These are phyloP conservation scores for Favolaschia claudopus DNA, from an alignment of 768 basidiomycete genomes.

Conservation along the genomic window DNA sequence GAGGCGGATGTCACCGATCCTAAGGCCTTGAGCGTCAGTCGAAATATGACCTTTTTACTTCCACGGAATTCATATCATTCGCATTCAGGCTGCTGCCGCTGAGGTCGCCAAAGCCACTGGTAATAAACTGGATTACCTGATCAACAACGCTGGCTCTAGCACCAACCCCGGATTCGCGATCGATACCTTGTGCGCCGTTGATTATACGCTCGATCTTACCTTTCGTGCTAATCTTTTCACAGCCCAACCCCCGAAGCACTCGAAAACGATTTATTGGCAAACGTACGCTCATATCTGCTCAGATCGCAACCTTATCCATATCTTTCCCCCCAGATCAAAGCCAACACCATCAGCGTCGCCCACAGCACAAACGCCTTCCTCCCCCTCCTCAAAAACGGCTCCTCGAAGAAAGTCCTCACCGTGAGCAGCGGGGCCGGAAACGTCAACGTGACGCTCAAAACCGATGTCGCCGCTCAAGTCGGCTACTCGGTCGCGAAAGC, in stretches of 20 bases:
- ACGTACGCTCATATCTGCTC: not conserved
- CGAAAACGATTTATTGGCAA: slow-evolving; percentile 2
- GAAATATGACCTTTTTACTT: too few species aligned
- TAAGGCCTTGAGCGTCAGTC: slow-evolving; percentile 2
- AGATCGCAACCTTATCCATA: not conserved
- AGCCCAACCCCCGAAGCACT: not conserved
- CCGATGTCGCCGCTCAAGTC: too few species aligned
- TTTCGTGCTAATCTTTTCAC: not conserved
- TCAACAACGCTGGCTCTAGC: slow-evolving; percentile 3
- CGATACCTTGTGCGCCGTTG: slow-evolving; percentile 2
- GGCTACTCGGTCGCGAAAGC: too few species aligned
- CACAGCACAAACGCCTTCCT: slow-evolving; percentile 13
- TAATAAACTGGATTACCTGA: slow-evolving; percentile 3
- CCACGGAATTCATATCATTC: too few species aligned
- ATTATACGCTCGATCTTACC: not conserved
- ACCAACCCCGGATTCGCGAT: not conserved
- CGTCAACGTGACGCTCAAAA: too few species aligned
- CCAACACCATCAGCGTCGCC: not conserved
- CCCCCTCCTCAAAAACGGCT: slow-evolving; percentile 5
- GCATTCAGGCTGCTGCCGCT: not conserved
- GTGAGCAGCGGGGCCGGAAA: too few species aligned
- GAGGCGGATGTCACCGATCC: slow-evolving; percentile 10
- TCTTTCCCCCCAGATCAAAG: too few species aligned
- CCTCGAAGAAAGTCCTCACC: not conserved
- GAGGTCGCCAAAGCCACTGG: not conserved